Conservation (phyloP, 352 stramenopile species). For the Aphanomyces stellatus region DNA sequence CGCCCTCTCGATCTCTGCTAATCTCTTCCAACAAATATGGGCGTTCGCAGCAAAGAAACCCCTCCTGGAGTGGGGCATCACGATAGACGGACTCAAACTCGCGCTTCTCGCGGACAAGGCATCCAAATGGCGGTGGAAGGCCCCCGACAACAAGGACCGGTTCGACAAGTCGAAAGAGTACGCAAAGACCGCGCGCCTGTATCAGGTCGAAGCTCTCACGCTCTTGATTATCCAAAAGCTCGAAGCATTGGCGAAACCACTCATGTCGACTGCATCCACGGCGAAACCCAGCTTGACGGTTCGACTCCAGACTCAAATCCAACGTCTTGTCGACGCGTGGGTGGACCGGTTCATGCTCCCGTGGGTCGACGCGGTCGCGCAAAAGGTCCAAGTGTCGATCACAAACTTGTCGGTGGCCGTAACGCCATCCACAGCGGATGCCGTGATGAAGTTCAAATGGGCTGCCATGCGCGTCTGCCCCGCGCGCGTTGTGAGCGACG, state of each 20-base stretch:
- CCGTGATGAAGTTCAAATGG: neutral
- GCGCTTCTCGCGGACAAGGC: constrained; percentile 47
- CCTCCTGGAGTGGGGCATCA: constrained; percentile 31
- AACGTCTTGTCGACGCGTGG: no score
- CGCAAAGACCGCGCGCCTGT: constrained; percentile 39
- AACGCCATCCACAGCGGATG: constrained; percentile 19
- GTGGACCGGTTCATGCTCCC: neutral
- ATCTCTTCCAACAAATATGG: no score
- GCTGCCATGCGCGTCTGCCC: neutral
- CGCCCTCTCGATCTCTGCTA: no score
- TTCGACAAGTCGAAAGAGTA: constrained; percentile 44
- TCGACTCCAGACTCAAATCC: no score
- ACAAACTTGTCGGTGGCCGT: constrained; percentile 17
- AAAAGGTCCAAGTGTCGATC: constrained; percentile 22
- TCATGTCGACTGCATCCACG: constrained; percentile 24
- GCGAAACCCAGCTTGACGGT: neutral
- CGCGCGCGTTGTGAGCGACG: neutral
- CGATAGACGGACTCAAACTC: constrained; percentile 46
- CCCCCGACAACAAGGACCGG: constrained; percentile 51
- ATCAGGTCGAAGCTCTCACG: constrained; percentile 51
- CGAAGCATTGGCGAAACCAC: constrained; percentile 30
- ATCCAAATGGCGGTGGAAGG: constrained; percentile 70
- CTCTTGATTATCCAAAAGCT: constrained; percentile 49
- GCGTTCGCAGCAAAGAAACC: no score
- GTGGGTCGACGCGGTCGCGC: constrained; percentile 22